A percentile compares a stretch with the other conserved stretches of the same genome.
Conservation (phyloP, 805 yeast genomes). For the Zygosaccharomyces kombuchaensis region DNA sequence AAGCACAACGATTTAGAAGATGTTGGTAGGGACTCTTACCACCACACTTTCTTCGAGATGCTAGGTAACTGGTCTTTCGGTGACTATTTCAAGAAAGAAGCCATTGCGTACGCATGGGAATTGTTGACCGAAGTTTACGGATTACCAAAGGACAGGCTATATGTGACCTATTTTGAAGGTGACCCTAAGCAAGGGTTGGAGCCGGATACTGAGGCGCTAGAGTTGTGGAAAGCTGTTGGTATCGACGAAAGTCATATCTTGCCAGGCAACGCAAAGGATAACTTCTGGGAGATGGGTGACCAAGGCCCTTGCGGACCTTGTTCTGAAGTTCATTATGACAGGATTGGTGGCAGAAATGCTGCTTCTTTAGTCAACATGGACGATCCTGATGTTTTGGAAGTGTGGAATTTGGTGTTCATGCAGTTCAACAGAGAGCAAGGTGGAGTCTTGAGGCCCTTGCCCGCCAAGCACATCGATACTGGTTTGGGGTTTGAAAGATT, state of each 20-base stretch:
- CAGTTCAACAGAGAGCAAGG: conserved; percentile 95
- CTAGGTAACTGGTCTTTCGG: conserved; percentile 99
- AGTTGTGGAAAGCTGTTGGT: conserved; percentile 82
- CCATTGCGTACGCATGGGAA: conserved; percentile 86
- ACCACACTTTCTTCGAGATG: conserved; percentile 99
- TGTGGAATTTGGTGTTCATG: conserved; percentile 97
- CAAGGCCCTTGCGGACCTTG: conserved; percentile 99
- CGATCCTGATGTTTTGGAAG: conserved; percentile 96
- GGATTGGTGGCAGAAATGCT: conserved; percentile 98
- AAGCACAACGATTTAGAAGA: conserved; percentile 97
- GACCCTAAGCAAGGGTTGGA: conserved; percentile 75
- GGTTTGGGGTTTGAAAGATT: conserved; percentile 99
- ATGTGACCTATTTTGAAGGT: conserved; percentile 96
- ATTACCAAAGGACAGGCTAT: conserved; percentile 70
- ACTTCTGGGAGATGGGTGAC: conserved; percentile 99
- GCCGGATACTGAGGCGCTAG: conserved; percentile 91
- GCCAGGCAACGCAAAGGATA: conserved; percentile 86
- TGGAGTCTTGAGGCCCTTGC: conserved; percentile 72
- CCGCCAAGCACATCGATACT: conserved; percentile 94
- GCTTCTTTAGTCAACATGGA: conserved; percentile 86
- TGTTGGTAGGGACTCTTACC: conserved; percentile 96
- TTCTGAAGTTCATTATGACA: conserved; percentile 94
- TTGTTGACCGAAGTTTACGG: conserved; percentile 82
- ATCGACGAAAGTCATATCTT: conserved; percentile 87
- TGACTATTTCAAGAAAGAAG: conserved; percentile 95